Evolutionary conservation across 2,329 filamentous ascomycete species (phyloP), one percentile per base, ranked within the genome.

Genomic region (Dactylellina leptospora): DNA sequence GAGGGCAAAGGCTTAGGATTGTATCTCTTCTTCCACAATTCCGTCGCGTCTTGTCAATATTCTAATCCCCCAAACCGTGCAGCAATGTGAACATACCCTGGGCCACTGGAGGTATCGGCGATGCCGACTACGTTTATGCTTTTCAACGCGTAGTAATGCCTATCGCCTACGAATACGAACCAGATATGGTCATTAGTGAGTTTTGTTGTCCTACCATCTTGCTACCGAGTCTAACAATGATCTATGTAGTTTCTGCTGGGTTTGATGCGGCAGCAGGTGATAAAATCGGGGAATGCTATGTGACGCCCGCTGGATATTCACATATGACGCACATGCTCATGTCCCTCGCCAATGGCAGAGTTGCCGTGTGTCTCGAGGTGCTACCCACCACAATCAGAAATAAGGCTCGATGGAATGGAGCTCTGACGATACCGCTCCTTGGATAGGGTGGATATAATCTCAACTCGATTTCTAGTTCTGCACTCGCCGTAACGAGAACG

Each of bases 281-380:
- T 79, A 89, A 95, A 78, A 85, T 99, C 1, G 95, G 95, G 54
- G 92, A 90, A 28, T 99, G 95, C 79, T 93, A 92, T 77, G 95
- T 99, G 3, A 90, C 92, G 0, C 95, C 95, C 0, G 82, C 88
- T 3, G 96, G 95, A 78, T 99, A 97, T 78, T 91, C 93, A 11
- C 93, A 99, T 78, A 97, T 99, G 95, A 97, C 95, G 13, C 92
- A 97, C 78, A 97, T 97, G 93, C 86, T 99, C 50, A 97, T 97
- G 93, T 92, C 91, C 1, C 84, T 99, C 18, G 93, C 95, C 0
- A 85, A 88, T 45, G 95, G 95, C 25, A 96, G 93, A 78, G 85
- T 99, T 11, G 90, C 91, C 1, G 93, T 97, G 6, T 97, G 93
- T 78, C 84, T 99, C 1, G 95, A 99, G 80, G 82, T 83, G 71